Conservation (phyloP, 2,329 filamentous ascomycete species). For the Achaetomium macrosporum region DNA sequence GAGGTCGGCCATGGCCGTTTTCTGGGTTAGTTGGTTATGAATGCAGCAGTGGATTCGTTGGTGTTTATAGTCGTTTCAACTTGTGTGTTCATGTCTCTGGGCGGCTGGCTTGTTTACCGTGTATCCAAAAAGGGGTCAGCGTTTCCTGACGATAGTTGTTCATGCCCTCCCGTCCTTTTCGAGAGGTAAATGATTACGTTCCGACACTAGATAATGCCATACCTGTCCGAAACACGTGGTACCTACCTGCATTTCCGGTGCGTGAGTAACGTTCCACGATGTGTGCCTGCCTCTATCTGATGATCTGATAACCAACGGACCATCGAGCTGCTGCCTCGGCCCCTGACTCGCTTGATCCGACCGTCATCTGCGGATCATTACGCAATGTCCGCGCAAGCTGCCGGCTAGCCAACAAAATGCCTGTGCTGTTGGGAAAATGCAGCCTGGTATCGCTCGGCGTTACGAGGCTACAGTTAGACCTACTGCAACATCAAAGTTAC, state of each 20-base stretch:
- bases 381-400: conserved; percentile 15
- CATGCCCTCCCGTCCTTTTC: too few species aligned
- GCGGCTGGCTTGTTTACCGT: too few species aligned
- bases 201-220: too few species aligned
- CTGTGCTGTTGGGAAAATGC: neutral
- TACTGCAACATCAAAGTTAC: too few species aligned
- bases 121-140: too few species aligned
- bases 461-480: conserved; percentile 2
- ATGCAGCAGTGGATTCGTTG: neutral
- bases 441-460: conserved; percentile 10
- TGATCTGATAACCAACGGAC: conserved; percentile 1
- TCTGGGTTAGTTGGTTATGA: neutral
- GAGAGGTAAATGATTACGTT: too few species aligned
- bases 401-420: neutral
- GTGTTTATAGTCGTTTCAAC: too few species aligned
- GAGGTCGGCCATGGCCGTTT: neutral
- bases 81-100: too few species aligned
- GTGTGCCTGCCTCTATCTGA: neutral
- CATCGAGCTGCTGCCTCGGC: neutral
- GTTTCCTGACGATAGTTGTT: too few species aligned
- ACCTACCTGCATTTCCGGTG: too few species aligned
- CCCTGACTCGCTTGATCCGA: neutral
- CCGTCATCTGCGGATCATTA: conserved; percentile 1
- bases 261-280: neutral
- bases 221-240: too few species aligned